Evolutionary conservation across 306 rosid genomes (phyloP).

Genomic region (Cotoneaster glaucophyllus): DNA sequence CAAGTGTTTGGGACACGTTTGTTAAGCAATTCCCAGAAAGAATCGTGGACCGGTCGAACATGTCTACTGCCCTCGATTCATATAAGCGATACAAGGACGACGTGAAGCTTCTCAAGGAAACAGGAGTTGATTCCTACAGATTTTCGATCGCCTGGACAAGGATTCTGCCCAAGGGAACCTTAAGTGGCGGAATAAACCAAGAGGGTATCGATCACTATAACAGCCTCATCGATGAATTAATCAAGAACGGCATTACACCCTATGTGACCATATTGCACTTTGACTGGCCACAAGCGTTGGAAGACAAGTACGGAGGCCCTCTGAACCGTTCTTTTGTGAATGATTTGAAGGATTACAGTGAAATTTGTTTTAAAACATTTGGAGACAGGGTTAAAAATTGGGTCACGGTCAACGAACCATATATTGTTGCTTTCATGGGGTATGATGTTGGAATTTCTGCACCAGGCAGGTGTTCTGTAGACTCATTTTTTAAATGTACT

Average conservation of each 20-base stretch:
- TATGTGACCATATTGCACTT: conserved; percentile 17
- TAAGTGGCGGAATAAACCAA: conserved; percentile 16
- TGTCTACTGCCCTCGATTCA: background rate
- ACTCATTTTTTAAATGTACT: background rate
- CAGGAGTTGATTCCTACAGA: conserved; percentile 15
- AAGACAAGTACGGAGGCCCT: conserved; percentile 13
- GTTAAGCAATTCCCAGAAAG: background rate
- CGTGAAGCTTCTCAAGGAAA: conserved; percentile 7
- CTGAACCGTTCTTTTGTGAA: conserved; percentile 6
- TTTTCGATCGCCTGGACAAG: conserved; percentile 21
- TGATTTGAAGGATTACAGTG: conserved; percentile 16
- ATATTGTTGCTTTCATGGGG: conserved; percentile 9
- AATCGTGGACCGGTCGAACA: background rate
- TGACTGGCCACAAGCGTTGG: conserved; percentile 13
- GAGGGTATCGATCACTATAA: conserved; percentile 17
- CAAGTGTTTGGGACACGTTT: conserved; percentile 23
- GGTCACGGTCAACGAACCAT: conserved; percentile 36
- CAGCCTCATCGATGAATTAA: conserved; percentile 7
- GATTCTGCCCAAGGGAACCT: conserved; percentile 9
- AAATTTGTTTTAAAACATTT: conserved; percentile 16
- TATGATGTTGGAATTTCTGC: conserved; percentile 23
- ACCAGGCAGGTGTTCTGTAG: conserved; percentile 29
- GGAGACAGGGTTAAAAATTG: conserved; percentile 36
- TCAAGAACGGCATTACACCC: conserved; percentile 15
- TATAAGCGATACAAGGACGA: conserved; percentile 17